phyloP scores from a whole-genome alignment of 805 yeast species.

The Candida xiaguanensis region DNA sequence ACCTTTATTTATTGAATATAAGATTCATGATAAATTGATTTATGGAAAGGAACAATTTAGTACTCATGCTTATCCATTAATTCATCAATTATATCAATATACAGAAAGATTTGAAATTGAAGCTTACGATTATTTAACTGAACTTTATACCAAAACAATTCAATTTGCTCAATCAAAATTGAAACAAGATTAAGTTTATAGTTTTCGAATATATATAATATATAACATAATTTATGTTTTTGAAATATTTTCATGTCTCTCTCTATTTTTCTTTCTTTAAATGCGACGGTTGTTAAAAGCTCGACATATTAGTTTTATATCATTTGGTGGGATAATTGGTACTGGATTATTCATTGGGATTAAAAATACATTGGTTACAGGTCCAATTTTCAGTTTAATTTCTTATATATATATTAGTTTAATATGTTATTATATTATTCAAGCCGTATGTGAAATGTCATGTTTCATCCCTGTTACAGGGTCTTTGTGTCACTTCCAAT shows the following conservation, averaged over 20 bases:
- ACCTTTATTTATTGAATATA: constrained; percentile 29
- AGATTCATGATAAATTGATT: constrained; percentile 25
- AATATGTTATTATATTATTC: constrained; percentile 18
- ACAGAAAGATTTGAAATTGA: constrained; percentile 33
- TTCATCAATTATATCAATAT: constrained; percentile 27
- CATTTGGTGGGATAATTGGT: constrained; percentile 23
- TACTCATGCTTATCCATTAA: constrained; percentile 27
- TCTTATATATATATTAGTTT: constrained; percentile 17
- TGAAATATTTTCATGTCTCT: neutral
- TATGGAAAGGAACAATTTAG: constrained; percentile 19
- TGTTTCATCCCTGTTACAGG: constrained; percentile 16
- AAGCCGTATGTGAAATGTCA: constrained; percentile 18
- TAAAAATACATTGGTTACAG: constrained; percentile 11
- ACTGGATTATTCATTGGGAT: constrained; percentile 21
- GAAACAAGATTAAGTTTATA: constrained; percentile 7
- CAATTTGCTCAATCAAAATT: constrained; percentile 1
- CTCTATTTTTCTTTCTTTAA: neutral
- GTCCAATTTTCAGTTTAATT: constrained; percentile 17
- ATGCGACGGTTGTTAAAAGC: constrained; percentile 8
- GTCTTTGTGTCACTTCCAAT: constrained; percentile 19
- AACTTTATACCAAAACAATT: constrained; percentile 15
- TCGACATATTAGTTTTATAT: constrained; percentile 16
- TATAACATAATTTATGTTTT: too few species aligned
- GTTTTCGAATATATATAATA: too few species aligned
- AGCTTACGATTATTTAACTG: constrained; percentile 21